Evolutionary conservation across 805 yeast species (phyloP), one percentile per base, ranked within the genome.

Genomic region (Lipomyces sp.): DNA sequence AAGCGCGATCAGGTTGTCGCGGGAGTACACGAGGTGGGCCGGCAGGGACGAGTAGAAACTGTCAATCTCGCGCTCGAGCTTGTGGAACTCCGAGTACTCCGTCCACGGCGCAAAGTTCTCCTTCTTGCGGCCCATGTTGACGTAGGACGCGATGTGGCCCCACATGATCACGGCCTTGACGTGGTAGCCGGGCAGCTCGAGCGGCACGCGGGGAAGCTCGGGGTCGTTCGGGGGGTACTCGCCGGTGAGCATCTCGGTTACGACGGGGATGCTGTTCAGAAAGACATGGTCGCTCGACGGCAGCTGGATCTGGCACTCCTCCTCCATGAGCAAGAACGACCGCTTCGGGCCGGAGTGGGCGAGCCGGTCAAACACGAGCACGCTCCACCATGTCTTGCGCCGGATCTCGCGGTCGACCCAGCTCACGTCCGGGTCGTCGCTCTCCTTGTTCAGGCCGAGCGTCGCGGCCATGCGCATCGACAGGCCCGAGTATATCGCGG

Each of bases 351-450:
- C 64, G 14, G 66, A 54, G 39, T 69, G 70, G n/a, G 65, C 64
- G 33, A 67, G 51, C 18, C 71, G 55, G 43, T 68, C 71, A 38
- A 68, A 58, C 7, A 65, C 63, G 11, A 68, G 58, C 26, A 69
- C 59, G 14, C 69, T 63, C 71, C 71, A 68, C 60, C 65, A 68
- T 2, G 68, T 64, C 24, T 70, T 54, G 21, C 71, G 56, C 1
- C 70, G 53, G 26, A 59, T 53, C 47, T 68, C 71, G 19, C 65
- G 59, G 28, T 68, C 69, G 18, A 67, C 53, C 65, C 68, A 68
- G 8, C 64, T 50, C n/a, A 64, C 54, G 7, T 48, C 56, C 14
- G 61, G 59, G 34, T 64, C 62, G 16, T 54, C 52, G 19, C 47
- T 49, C 43, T 64, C 68, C 36, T 59, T 53, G 49, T 67, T 60